These are phyloP conservation scores for Plenodomus lindquistii DNA, from an alignment of 2,329 filamentous ascomycete species.

Conservation along the genomic window DNA sequence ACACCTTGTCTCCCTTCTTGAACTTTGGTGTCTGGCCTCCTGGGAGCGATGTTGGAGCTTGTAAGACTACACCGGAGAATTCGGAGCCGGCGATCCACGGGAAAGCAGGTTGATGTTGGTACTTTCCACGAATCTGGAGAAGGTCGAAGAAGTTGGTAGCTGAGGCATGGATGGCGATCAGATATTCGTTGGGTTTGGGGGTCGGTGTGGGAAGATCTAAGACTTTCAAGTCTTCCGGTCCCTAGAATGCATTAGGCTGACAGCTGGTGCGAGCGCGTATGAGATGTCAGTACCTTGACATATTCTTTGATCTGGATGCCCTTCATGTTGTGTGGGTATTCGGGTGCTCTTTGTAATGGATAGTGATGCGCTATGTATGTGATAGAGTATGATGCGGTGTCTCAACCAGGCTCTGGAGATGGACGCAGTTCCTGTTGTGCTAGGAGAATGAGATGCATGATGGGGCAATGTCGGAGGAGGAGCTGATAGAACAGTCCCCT, in stretches of 20 bases:
- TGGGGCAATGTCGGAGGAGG: background rate
- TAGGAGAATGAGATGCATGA: background rate
- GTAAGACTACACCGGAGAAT: conserved; percentile 78
- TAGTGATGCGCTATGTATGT: background rate
- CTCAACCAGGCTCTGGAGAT: background rate
- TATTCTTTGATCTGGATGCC: conserved; percentile 76
- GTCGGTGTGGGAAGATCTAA: conserved; percentile 73
- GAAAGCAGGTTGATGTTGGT: conserved; percentile 86
- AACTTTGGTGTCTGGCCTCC: conserved; percentile 60
- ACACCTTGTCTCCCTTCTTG: conserved; percentile 79
- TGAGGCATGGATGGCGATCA: conserved; percentile 82
- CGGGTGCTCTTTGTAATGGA: background rate
- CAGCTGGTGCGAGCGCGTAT: conserved; percentile 6
- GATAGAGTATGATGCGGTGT: background rate
- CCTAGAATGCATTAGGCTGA: conserved; percentile 52
- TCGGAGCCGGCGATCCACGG: conserved; percentile 88
- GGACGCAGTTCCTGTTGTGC: background rate
- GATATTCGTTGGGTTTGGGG: conserved; percentile 74
- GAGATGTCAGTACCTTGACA: conserved; percentile 62
- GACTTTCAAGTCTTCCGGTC: conserved; percentile 77
- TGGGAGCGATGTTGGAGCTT: conserved; percentile 60
- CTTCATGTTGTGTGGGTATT: conserved; percentile 58
- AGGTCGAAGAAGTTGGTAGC: conserved; percentile 98
- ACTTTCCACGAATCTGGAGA: conserved; percentile 92
- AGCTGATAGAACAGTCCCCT: background rate